These are phyloP conservation scores for Fragaria ananassa DNA, from an alignment of 306 rosid species.

Conservation along the genomic window DNA sequence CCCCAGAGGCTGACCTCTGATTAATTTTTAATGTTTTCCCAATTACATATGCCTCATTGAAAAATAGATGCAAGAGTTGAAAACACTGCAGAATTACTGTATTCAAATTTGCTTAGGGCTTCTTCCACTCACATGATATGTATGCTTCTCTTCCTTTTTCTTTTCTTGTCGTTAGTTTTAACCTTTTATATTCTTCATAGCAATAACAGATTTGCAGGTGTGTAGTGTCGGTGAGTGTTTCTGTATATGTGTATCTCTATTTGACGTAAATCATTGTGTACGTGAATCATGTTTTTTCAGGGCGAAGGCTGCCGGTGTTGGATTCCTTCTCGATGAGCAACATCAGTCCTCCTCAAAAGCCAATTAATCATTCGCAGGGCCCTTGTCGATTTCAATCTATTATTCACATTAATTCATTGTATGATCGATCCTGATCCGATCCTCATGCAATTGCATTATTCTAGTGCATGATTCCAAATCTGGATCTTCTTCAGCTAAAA, in stretches of 20 bases:
- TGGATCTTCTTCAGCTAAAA: neutral
- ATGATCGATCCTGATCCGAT: neutral
- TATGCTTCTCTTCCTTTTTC: neutral
- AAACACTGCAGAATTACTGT: neutral
- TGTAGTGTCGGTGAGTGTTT: conserved; percentile 25
- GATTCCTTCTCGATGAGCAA: neutral
- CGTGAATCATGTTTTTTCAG: neutral
- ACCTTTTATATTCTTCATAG: neutral
- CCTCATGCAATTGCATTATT: neutral
- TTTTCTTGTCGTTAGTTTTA: neutral
- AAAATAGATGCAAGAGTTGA: neutral
- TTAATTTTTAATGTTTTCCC: neutral
- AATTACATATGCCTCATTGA: neutral
- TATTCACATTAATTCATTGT: neutral
- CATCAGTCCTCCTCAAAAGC: conserved; percentile 1
- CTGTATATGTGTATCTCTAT: neutral
- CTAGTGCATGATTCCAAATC: neutral
- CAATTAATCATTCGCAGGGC: neutral
- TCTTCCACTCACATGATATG: neutral
- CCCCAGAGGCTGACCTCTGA: conserved; percentile 5
- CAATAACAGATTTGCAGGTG: neutral
- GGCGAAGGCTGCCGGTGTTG: no score
- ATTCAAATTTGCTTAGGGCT: neutral
- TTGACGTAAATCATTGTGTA: neutral
- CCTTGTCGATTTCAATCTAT: neutral